Base-by-base conservation (phyloP, 31 red algal species). In the Odonthalia washingtoniensis region DNA sequence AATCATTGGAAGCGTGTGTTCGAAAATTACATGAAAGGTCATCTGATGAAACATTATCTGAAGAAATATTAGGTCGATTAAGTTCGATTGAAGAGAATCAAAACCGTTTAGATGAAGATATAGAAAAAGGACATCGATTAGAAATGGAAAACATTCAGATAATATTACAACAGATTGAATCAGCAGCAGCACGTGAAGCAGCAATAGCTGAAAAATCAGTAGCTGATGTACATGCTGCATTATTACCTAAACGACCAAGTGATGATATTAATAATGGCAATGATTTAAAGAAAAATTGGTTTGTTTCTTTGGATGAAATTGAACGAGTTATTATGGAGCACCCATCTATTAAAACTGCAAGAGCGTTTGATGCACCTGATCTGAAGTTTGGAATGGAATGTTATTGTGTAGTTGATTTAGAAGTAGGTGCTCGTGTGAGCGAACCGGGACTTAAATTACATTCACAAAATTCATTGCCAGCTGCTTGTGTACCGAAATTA, bases 361-460 rank as follows among this genome's bases (percentile, higher is more conserved):
- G 87, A 31, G 93, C 93, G 16, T 95, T 95, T 70, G 93, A 87
- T 33, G 60, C 82, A 4, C 77, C 87, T 16, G 93, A 95, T 68
- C 18, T 67, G 46, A 38, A 82, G 16, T 85, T 75, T 70, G 87
- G 87, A 37, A 70, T 65, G 9, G 93, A 95, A 66, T 86, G 90
- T 39, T 89, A 86, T 75, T 89, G 85, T 65, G 86, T 81, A 32
- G 82, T 90, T 37, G 65, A 77, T n/a, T 81, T 82, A 36, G 80
- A 77, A 44, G 77, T 46, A 18, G 93, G 93, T 24, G 93, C 93
- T 27, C 81, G 93, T 41, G 65, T 95, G 26, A 87, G 82, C 41
- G 93, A 95, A 65, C 82, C 87, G n/a, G 90, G 93, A 87, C 87
- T 95, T 24, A 89, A 85, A 68, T 63, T 95, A 62, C 93, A 95